Evolutionary conservation across 2,329 filamentous ascomycete species (phyloP), one percentile per base, ranked within the genome.

Genomic region (Alternaria viburni): DNA sequence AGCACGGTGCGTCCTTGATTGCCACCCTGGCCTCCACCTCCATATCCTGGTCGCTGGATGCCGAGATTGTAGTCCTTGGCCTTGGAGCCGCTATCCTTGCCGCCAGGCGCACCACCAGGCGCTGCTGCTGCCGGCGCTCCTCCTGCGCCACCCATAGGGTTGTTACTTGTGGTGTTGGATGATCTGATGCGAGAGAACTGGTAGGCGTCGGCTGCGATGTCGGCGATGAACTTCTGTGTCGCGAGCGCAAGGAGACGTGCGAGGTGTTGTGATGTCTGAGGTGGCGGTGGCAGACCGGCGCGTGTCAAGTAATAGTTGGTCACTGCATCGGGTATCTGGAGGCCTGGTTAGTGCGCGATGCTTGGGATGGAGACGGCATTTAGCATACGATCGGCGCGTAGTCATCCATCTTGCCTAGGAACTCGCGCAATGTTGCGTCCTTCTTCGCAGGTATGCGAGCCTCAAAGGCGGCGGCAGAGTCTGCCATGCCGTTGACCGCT

Each of bases 201-300:
- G 81, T 99, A 99, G 3, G 96, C 93, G 80, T 99, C 96, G 61
- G 96, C 94, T 2, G 96, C 96, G 69, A 99, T 93, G 80, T 99
- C 96, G 62, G 96, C 94, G 74, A 99, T 92, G 85, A 99, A 99
- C 79, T 99, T 99, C 78, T 99, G 96, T 0, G 96, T 97, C n/a
- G 96, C 96, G 9, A 99, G 91, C 3, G 96, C 95, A 46, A 99
- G 91, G 4, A 99, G 91, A 51, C 95, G 93, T 21, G 95, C 93
- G 26, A 99, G 91, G 62, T 94, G 93, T 19, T 91, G 91, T 74
- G 97, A 93, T 56, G 93, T 97, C 73, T 96, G 91, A 0, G 93
- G 94, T 44, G 95, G 93, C 1, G 95, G 95, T 32, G 96, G 94
- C 5, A 99, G 92, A 57, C 96, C 96, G 69, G 95, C 93, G 72